These are phyloP conservation scores for Chaetomidium leptoderma DNA, from an alignment of 495 filamentous ascomycete species.

Conservation along the genomic window DNA sequence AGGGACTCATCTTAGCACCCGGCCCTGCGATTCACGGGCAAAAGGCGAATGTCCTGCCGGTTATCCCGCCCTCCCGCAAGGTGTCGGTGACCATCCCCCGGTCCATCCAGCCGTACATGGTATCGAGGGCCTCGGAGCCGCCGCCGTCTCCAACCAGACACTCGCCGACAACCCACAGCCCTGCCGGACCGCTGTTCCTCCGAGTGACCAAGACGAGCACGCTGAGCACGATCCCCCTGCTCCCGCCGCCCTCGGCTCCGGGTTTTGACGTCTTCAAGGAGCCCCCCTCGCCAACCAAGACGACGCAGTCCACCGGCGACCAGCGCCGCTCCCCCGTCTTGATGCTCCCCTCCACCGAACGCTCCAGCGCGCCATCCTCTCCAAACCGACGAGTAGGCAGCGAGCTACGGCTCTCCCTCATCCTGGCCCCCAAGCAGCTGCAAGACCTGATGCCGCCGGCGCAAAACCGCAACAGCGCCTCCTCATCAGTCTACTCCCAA, in stretches of 20 bases:
- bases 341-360: constrained; percentile 2
- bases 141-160: constrained; percentile 8
- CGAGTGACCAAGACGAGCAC: constrained; percentile 20
- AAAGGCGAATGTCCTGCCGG: neutral
- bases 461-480: constrained; percentile 15
- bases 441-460: neutral
- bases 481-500: constrained; percentile 30
- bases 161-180: neutral
- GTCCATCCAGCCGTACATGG: neutral
- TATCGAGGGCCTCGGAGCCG: constrained; percentile 8
- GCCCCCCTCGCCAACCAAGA: constrained; percentile 3
- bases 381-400: constrained; percentile 4
- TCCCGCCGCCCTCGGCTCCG: constrained; percentile 14
- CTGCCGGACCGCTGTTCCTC: constrained; percentile 14
- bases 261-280: neutral
- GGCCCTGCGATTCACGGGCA: neutral
- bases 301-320: neutral
- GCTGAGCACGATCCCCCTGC: constrained; percentile 17
- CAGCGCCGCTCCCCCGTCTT: constrained; percentile 2
- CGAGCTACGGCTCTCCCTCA: neutral
- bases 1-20: constrained; percentile 9
- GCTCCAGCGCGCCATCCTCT: constrained; percentile 1
- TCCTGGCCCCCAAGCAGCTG: constrained; percentile 3
- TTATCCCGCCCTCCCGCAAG: neutral
- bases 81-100: neutral